Percentiles rank a stretch among this genome's conserved stretches.
These are phyloP conservation scores for Hemileia vastatrix DNA, from an alignment of 1,284 basidiomycete genomes.

Conservation along the genomic window DNA sequence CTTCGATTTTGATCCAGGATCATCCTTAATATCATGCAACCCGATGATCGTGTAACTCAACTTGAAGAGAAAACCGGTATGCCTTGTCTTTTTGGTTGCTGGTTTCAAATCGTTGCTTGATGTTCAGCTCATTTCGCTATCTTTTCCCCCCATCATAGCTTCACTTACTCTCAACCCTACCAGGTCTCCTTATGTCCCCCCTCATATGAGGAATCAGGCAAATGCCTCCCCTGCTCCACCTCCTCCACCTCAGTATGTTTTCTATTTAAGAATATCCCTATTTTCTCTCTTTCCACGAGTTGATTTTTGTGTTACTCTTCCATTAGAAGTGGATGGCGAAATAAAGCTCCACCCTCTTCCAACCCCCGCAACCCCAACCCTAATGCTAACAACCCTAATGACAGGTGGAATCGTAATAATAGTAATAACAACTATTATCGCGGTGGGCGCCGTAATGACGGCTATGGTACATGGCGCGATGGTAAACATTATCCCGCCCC, in stretches of 20 bases:
- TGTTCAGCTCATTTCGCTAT: slow-evolving; percentile 27
- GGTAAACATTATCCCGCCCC: slow-evolving; percentile 72
- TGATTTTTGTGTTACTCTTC: slow-evolving; percentile 8
- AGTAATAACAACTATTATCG: slow-evolving; percentile 16
- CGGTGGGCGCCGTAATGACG: slow-evolving; percentile 39
- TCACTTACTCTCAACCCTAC: slow-evolving; percentile 60
- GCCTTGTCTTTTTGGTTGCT: slow-evolving; percentile 40
- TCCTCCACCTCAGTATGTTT: slow-evolving; percentile 1
- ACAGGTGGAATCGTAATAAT: slow-evolving; percentile 8
- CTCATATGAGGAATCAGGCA: slow-evolving; percentile 32
- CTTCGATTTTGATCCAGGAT: too few species aligned
- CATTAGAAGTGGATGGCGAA: slow-evolving; percentile 18
- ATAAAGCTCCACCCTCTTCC: slow-evolving; percentile 23
- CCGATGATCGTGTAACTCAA: slow-evolving; percentile 58
- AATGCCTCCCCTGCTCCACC: slow-evolving; percentile 6
- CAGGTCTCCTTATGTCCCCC: slow-evolving; percentile 32
- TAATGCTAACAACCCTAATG: slow-evolving; percentile 23
- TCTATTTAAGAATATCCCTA: not conserved
- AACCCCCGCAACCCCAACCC: slow-evolving; percentile 17
- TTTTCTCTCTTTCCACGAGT: not conserved
- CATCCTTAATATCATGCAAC: too few species aligned
- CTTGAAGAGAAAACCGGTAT: slow-evolving; percentile 72
- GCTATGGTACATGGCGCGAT: slow-evolving; percentile 72
- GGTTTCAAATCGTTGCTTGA: slow-evolving; percentile 23
- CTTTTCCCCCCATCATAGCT: slow-evolving; percentile 46